Evolutionary conservation across 1,284 basidiomycete species (phyloP).

Genomic region (Schizophyllum commune): DNA sequence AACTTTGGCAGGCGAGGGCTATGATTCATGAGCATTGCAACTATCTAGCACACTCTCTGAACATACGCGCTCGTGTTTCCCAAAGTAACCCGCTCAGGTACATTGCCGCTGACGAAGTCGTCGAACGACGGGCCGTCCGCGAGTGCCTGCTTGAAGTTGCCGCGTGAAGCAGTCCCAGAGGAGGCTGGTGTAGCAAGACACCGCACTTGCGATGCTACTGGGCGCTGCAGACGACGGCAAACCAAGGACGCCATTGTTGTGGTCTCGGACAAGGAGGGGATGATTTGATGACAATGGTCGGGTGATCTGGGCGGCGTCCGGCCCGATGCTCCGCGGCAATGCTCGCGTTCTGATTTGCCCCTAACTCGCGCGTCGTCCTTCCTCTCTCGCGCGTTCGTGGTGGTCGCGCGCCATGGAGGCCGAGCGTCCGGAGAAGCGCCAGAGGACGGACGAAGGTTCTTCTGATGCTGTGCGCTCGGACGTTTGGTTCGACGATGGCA

Average conservation of each 20-base stretch:
- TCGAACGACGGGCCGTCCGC: conserved; percentile 73
- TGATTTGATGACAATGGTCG: not conserved
- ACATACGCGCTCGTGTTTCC: conserved; percentile 70
- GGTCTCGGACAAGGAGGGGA: not conserved
- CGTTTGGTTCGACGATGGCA: conserved; percentile 68
- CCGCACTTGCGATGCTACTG: conserved; percentile 23
- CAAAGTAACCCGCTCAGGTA: conserved; percentile 60
- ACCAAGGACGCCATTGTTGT: not conserved
- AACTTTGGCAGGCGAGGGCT: conserved; percentile 88
- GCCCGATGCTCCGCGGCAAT: not conserved
- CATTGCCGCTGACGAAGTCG: conserved; percentile 74
- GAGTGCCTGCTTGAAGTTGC: conserved; percentile 51
- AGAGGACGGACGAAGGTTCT: not conserved
- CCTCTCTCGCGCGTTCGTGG: no score
- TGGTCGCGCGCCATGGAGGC: not conserved
- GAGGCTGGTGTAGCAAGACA: conserved; percentile 50
- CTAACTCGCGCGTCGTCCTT: not conserved
- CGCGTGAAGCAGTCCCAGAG: conserved; percentile 26
- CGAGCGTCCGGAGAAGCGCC: not conserved
- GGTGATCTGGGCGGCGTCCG: not conserved
- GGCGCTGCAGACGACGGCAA: not conserved
- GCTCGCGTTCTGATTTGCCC: not conserved
- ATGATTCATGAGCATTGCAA: conserved; percentile 3
- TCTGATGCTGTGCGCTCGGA: conserved; percentile 30
- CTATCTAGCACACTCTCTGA: not conserved